Evolutionary conservation across 495 filamentous ascomycete genomes (phyloP).

Genomic region (Chaetomium tenue): DNA sequence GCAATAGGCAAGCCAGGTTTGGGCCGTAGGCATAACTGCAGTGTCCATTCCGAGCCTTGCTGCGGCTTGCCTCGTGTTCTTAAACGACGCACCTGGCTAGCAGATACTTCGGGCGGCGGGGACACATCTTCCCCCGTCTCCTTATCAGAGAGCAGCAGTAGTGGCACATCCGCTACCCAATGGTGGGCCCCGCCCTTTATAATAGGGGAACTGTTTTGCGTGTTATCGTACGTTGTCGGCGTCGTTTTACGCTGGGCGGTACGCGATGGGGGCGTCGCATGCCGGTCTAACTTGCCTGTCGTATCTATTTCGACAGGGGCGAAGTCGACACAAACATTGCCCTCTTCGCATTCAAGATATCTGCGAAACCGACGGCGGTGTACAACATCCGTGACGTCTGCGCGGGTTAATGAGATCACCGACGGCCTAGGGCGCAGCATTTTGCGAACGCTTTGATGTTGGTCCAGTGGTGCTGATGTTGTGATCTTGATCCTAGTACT

Average conservation of each 20-base stretch:
- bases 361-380: constrained; percentile 42
- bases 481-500: no score
- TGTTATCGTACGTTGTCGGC: not conserved
- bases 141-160: not conserved
- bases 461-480: not conserved
- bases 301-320: not conserved
- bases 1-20: not conserved
- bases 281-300: not conserved
- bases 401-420: constrained; percentile 51
- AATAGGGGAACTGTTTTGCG: not conserved
- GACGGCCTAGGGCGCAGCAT: constrained; percentile 60
- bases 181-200: not conserved
- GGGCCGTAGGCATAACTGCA: constrained; percentile 7
- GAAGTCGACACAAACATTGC: not conserved
- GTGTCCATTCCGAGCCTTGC: not conserved
- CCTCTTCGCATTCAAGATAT: constrained; percentile 34
- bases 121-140: constrained; percentile 8
- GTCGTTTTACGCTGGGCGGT: not conserved
- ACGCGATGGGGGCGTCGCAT: not conserved
- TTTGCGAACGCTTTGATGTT: not conserved
- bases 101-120: not conserved
- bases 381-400: constrained; percentile 53
- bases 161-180: not conserved
- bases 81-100: not conserved
- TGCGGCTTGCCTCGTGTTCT: not conserved